Conservation (phyloP, 108 stramenopile species). For the Skeletonema costatum region DNA sequence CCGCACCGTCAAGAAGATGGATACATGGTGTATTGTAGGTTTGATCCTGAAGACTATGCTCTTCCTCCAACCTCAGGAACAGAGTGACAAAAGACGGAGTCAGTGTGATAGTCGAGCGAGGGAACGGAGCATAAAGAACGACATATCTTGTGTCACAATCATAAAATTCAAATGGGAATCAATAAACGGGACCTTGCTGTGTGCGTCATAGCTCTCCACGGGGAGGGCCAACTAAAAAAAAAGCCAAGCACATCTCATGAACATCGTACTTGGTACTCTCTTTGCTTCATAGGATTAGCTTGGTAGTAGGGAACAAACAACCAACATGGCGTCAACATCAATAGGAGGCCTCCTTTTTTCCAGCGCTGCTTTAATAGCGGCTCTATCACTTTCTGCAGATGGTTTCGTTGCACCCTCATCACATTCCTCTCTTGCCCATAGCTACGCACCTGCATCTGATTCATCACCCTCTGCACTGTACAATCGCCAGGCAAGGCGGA, state of each 20-base stretch:
- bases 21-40: too few species aligned
- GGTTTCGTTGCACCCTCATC: slow-evolving; percentile 1
- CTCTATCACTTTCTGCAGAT: slow-evolving; percentile 2
- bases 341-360: slow-evolving; percentile 11
- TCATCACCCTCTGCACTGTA: slow-evolving; percentile 13
- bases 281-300: neutral
- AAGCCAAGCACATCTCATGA: neutral
- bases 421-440: neutral
- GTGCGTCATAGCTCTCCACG: too few species aligned
- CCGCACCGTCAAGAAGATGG: too few species aligned
- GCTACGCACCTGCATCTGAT: neutral
- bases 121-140: too few species aligned
- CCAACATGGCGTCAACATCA: neutral
- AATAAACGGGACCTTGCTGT: too few species aligned
- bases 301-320: neutral
- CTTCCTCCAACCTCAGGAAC: too few species aligned
- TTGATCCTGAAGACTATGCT: too few species aligned
- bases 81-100: too few species aligned
- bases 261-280: neutral
- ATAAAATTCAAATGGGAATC: too few species aligned
- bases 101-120: too few species aligned
- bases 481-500: slow-evolving; percentile 31
- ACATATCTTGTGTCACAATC: too few species aligned
- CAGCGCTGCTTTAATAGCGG: slow-evolving; percentile 1
- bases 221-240: too few species aligned